Evolutionary conservation across 164 flowering plant species (phyloP).

Genomic region (Euptelea pleiosperma): DNA sequence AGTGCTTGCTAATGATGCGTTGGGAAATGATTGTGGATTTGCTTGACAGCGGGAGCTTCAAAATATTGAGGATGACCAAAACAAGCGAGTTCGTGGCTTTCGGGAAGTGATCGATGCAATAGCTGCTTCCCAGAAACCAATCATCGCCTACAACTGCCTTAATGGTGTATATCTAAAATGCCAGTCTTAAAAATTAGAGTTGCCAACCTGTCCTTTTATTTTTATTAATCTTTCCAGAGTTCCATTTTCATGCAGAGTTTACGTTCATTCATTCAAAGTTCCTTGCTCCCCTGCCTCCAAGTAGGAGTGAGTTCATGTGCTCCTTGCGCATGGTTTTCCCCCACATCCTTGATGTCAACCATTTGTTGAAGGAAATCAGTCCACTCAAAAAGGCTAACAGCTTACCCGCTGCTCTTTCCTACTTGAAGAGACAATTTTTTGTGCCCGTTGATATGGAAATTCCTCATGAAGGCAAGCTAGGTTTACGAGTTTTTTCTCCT

Average conservation of each 20-base stretch:
- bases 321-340: conserved; percentile 59
- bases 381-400: conserved; percentile 42
- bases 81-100: conserved; percentile 61
- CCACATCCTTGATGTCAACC: conserved; percentile 50
- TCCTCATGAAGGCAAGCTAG: conserved; percentile 46
- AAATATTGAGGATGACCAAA: conserved; percentile 54
- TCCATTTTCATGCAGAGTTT: conserved; percentile 54
- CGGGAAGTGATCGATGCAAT: conserved; percentile 88
- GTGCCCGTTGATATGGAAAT: conserved; percentile 59
- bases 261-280: conserved; percentile 76
- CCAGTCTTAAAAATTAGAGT: background rate
- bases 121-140: conserved; percentile 77
- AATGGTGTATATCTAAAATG: conserved; percentile 50
- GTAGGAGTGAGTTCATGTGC: conserved; percentile 50
- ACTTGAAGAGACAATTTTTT: conserved; percentile 52
- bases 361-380: conserved; percentile 60
- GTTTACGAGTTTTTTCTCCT: background rate
- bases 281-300: conserved; percentile 62
- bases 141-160: conserved; percentile 69
- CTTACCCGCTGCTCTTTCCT: conserved; percentile 50
- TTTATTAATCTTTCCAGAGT: background rate
- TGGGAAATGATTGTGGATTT: conserved; percentile 1
- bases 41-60: conserved; percentile 56
- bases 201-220: background rate
- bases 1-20: conserved; percentile 8